Percentiles rank a stretch among this genome's conserved stretches.
phyloP scores from a whole-genome alignment of 1,284 basidiomycete genomes.

The Apiotrichum gracile region DNA sequence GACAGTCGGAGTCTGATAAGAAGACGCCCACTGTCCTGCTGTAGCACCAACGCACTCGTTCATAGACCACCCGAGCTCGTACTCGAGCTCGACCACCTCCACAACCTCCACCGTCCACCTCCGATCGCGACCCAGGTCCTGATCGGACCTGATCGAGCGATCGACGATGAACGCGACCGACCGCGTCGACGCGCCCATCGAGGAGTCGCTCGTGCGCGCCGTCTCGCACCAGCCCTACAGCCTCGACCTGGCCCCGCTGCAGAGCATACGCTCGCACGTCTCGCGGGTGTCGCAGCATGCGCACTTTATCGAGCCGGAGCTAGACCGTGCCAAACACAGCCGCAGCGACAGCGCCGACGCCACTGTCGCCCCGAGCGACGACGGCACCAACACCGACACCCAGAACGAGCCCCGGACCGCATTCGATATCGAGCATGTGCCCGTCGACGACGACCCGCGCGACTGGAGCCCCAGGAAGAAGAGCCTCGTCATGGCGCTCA shows the following conservation, averaged over 20 bases:
- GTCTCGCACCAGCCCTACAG: background rate
- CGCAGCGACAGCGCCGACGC: background rate
- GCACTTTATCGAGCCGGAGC: conserved; percentile 19
- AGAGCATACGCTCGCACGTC: background rate
- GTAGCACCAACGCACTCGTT: no score
- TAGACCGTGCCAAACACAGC: no score
- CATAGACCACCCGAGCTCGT: no score
- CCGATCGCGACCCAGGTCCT: no score
- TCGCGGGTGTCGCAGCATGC: conserved; percentile 13
- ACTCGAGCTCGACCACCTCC: no score
- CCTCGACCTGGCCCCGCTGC: background rate
- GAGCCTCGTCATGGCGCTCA: conserved; percentile 38
- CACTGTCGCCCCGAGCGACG: background rate
- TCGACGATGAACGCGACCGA: conserved; percentile 5
- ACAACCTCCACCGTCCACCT: no score
- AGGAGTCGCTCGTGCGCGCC: conserved; percentile 7
- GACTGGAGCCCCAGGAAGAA: conserved; percentile 65
- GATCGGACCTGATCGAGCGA: no score
- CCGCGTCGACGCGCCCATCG: conserved; percentile 6
- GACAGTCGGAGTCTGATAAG: no score
- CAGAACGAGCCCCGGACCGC: conserved; percentile 9
- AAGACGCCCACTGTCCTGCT: no score
- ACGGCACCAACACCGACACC: no score
- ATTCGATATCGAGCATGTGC: conserved; percentile 60
- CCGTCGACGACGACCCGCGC: conserved; percentile 70